Conservation (phyloP, 2,329 filamentous ascomycete species). For the Cercospora sp. region DNA sequence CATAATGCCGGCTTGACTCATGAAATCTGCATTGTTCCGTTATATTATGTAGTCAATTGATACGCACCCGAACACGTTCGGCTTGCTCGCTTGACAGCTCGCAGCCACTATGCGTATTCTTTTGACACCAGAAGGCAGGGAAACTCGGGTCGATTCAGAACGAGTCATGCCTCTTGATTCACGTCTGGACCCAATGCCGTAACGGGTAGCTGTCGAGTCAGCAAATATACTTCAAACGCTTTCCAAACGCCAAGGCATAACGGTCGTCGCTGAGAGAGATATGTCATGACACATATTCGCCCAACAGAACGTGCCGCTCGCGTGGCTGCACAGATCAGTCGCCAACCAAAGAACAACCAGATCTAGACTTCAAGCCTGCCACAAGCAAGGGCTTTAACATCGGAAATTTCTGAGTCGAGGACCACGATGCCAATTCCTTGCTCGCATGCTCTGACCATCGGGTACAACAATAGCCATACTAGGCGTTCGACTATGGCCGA, state of each 20-base stretch:
- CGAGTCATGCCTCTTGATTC: neutral
- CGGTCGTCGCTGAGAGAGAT: neutral
- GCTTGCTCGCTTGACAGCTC: neutral
- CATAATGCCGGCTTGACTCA: neutral
- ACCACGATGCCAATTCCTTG: neutral
- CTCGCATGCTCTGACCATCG: neutral
- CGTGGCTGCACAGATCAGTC: constrained; percentile 15
- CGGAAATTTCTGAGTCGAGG: neutral
- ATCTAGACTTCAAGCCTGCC: constrained; percentile 4
- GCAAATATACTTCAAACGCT: neutral
- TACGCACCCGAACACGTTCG: neutral
- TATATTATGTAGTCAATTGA: neutral
- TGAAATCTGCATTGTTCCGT: neutral
- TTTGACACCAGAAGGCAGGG: neutral
- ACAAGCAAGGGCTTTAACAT: neutral
- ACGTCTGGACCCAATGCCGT: neutral
- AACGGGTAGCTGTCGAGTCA: neutral
- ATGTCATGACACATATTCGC: neutral
- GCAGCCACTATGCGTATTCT: neutral
- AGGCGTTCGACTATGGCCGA: neutral
- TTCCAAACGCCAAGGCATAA: neutral
- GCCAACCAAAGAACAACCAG: constrained; percentile 4
- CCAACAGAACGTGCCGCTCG: neutral
- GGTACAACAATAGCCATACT: neutral
- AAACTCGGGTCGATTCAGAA: neutral